phyloP scores from a whole-genome alignment of 2,329 filamentous ascomycete genomes.

The Penicillium capsulatum region DNA sequence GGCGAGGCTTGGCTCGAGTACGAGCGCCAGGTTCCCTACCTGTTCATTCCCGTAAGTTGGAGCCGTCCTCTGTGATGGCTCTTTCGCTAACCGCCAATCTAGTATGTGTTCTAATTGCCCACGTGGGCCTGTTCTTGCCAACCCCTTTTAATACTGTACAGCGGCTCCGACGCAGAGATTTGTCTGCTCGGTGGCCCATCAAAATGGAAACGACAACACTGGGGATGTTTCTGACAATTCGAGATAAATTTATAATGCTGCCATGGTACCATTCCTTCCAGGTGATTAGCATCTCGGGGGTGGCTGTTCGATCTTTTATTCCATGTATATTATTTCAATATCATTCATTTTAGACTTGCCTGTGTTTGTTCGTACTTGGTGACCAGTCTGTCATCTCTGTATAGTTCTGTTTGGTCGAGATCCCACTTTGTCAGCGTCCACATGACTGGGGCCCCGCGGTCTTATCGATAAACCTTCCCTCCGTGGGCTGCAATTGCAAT shows the following conservation, averaged over 20 bases:
- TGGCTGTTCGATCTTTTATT: conserved; percentile 13
- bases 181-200: conserved; percentile 4
- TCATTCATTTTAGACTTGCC: no score
- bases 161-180: conserved; percentile 7
- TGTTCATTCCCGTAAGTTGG: conserved; percentile 68
- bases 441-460: conserved; percentile 22
- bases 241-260: conserved; percentile 17
- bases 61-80: neutral
- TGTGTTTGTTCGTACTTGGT: no score
- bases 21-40: conserved; percentile 71
- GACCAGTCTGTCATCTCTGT: no score
- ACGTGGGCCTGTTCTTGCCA: neutral
- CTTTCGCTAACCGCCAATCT: conserved; percentile 4
- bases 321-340: conserved; percentile 28
- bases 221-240: conserved; percentile 5
- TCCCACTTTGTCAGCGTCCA: conserved; percentile 13
- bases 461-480: conserved; percentile 20
- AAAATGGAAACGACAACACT: conserved; percentile 6
- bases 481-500: neutral
- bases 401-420: no score
- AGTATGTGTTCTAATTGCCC: conserved; percentile 33
- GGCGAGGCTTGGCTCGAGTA: conserved; percentile 80
- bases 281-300: neutral
- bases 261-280: conserved; percentile 3
- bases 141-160: conserved; percentile 13